Evolutionary conservation across 2,329 filamentous ascomycete genomes (phyloP).

Genomic region (Xylariaceae sp.): DNA sequence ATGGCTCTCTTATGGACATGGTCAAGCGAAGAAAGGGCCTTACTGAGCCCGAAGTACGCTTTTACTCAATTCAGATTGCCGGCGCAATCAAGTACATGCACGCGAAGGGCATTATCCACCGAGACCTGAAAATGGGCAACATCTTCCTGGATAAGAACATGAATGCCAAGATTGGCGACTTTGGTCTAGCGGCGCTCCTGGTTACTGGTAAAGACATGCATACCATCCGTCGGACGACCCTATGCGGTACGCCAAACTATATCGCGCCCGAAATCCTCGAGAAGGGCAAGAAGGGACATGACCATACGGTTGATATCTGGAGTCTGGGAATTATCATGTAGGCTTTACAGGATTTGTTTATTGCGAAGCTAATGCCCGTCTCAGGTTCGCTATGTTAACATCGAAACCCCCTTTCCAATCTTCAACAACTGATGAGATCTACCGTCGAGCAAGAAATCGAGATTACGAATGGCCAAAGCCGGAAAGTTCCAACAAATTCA

Average conservation of each 20-base stretch:
- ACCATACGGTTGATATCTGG: constrained; percentile 98
- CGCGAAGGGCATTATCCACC: constrained; percentile 89
- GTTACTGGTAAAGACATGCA: constrained; percentile 88
- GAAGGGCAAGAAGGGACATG: constrained; percentile 89
- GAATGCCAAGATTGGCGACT: constrained; percentile 98
- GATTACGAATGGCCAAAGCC: constrained; percentile 76
- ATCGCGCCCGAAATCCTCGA: constrained; percentile 95
- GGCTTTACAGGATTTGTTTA: constrained; percentile 31
- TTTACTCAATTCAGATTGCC: constrained; percentile 90
- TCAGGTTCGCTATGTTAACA: constrained; percentile 89
- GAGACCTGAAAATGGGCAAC: constrained; percentile 97
- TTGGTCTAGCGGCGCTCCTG: constrained; percentile 86
- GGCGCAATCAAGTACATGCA: constrained; percentile 99
- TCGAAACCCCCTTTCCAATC: constrained; percentile 97
- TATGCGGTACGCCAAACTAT: constrained; percentile 97
- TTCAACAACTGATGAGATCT: constrained; percentile 80
- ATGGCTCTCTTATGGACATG: constrained; percentile 97
- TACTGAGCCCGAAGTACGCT: constrained; percentile 88
- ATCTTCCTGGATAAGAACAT: constrained; percentile 91
- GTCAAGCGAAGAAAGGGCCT: constrained; percentile 87
- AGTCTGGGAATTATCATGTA: constrained; percentile 95
- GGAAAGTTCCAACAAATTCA: constrained; percentile 62
- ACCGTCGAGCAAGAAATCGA: constrained; percentile 63
- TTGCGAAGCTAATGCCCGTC: constrained; percentile 21
- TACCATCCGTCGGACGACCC: constrained; percentile 78